Percentiles rank a stretch among this genome's conserved stretches.
These are phyloP conservation scores for Debaryomyces castellii DNA, from an alignment of 805 yeast genomes.

Conservation along the genomic window DNA sequence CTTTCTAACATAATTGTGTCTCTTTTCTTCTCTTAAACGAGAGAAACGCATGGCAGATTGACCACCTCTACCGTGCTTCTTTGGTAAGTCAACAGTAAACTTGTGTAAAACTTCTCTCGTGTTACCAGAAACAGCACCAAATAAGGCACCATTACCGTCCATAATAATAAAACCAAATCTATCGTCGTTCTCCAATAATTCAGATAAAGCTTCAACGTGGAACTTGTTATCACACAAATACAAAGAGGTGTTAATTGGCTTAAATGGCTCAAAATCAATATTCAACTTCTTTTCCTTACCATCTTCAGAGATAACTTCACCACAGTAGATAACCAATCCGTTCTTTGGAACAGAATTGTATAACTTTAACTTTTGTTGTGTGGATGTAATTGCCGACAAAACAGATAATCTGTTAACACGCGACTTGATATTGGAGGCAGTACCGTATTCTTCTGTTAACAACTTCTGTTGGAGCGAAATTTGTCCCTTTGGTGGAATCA, in stretches of 20 bases:
- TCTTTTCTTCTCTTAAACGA: constrained; percentile 97
- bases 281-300: constrained; percentile 97
- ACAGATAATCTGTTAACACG: constrained; percentile 96
- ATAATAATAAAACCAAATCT: constrained; percentile 95
- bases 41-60: constrained; percentile 99
- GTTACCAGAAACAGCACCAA: constrained; percentile 94
- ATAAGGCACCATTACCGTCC: constrained; percentile 99
- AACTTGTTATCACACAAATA: constrained; percentile 97
- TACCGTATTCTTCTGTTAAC: constrained; percentile 98
- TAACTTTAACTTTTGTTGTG: constrained; percentile 92
- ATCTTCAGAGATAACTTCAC: constrained; percentile 95
- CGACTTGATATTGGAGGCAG: constrained; percentile 96
- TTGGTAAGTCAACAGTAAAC: constrained; percentile 94
- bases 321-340: constrained; percentile 96
- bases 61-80: constrained; percentile 99
- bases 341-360: constrained; percentile 89
- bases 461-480: constrained; percentile 82
- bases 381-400: constrained; percentile 93
- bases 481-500: constrained; percentile 95
- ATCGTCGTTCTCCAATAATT: constrained; percentile 91
- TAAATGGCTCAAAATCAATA: constrained; percentile 97
- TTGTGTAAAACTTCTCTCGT: constrained; percentile 95
- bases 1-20: constrained; percentile 97
- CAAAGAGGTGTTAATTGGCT: constrained; percentile 94
- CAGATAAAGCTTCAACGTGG: constrained; percentile 95